Evolutionary conservation across 2,329 filamentous ascomycete genomes (phyloP), one percentile per base, ranked within the genome.

Genomic region (Aureobasidium uvarum): DNA sequence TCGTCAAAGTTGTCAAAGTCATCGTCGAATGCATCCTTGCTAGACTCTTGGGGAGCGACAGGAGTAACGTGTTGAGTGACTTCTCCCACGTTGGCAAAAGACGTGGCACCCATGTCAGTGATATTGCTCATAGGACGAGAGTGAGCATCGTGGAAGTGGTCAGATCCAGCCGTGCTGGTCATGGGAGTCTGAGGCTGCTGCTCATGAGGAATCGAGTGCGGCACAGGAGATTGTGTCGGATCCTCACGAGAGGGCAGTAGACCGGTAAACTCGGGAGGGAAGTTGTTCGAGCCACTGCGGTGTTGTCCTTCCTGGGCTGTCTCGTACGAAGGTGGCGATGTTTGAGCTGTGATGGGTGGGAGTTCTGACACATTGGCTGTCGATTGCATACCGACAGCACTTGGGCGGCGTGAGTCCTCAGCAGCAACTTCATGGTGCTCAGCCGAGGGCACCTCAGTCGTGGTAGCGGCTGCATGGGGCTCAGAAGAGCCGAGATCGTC

Each of bases 1-100:
- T 91, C 91, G 71, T 91, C 89, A 70, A 95, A 95, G 48, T 92
- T 90, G 58, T 92, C 90, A 67, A 92, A 86, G 59, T 92, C 90
- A 64, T 84, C 82, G 67, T 90, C 88, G 74, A 92, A 91, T 1
- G 85, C 82, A 25, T 83, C 78, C 69, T 81, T 81, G 18, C 76
- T 71, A 1, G 78, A 73, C 66, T 56, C 36, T 25, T 64, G 62
- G 46, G 54, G 39, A 77, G 75, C 41, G 74, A 71, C 28, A 74
- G 73, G 48, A 74, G 51, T 38, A 46, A 23, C 28, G 14, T 51
- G 60, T 51, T 51, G 58, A 8, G 58, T 45, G 11, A 33, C 38
- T 6, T 52, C 46, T 23, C 23, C 48, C 4, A 43, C 46, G 11
- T 38, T 52, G 60, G 33, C 25, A 48, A 62, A 54, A 23, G 51